Percentiles rank a stretch among this genome's conserved stretches.
Conservation (phyloP, 164 flowering plant species). For the Magnolia changhungtana region DNA sequence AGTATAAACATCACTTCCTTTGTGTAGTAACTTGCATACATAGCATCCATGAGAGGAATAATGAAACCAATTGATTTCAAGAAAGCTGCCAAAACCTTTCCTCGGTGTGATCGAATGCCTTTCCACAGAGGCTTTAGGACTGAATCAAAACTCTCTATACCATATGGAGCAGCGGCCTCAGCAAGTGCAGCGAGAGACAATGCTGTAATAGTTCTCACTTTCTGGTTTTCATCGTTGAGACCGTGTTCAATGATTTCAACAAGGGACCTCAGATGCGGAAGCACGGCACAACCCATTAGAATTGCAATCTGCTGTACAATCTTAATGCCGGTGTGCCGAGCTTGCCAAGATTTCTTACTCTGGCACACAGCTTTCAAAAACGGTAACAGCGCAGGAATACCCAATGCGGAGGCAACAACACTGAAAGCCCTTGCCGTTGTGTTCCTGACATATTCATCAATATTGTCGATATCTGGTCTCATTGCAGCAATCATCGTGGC, state of each 20-base stretch:
- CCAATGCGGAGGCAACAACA: constrained; percentile 98
- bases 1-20: constrained; percentile 92
- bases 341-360: constrained; percentile 99
- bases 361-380: constrained; percentile 97
- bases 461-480: constrained; percentile 98
- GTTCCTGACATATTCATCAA: constrained; percentile 96
- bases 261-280: constrained; percentile 86
- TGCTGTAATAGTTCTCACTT: constrained; percentile 94
- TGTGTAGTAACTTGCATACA: constrained; percentile 94
- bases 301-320: constrained; percentile 98
- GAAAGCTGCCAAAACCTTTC: constrained; percentile 97
- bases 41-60: constrained; percentile 98
- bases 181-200: constrained; percentile 97
- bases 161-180: constrained; percentile 98
- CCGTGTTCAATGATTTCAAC: constrained; percentile 98
- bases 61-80: constrained; percentile 96
- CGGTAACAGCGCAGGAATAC: constrained; percentile 92
- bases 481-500: constrained; percentile 99
- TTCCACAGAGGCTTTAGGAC: constrained; percentile 98
- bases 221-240: constrained; percentile 94
- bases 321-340: constrained; percentile 96
- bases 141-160: constrained; percentile 97
- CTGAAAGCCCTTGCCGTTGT: constrained; percentile 99
- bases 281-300: constrained; percentile 95
- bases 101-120: constrained; percentile 94